Evolutionary conservation across 345 rosid genomes (phyloP).

Genomic region (Camelina neglecta): DNA sequence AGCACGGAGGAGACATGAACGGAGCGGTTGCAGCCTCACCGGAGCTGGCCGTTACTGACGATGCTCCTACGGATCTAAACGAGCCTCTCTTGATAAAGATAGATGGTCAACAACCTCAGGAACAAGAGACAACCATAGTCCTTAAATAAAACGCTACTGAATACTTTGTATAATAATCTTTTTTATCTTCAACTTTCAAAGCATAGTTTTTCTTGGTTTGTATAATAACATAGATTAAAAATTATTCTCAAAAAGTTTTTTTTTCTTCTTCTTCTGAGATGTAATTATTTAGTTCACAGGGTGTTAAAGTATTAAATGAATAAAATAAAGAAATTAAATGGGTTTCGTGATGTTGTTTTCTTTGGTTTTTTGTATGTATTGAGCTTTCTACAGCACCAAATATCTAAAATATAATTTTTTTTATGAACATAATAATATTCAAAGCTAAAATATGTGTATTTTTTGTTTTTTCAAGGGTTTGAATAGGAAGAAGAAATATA

Average conservation of each 20-base stretch:
- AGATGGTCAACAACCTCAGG: constrained; percentile 44
- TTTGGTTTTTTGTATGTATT: too few relatives aligned
- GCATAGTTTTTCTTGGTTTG: constrained; percentile 37
- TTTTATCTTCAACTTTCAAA: constrained; percentile 25
- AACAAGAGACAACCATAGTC: constrained; percentile 40
- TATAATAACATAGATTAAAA: constrained; percentile 31
- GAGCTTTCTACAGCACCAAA: not conserved
- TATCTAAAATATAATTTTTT: not conserved
- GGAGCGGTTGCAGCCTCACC: constrained; percentile 51
- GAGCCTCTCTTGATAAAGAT: constrained; percentile 84
- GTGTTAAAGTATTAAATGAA: not conserved
- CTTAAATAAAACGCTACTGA: not conserved
- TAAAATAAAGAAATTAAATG: not conserved
- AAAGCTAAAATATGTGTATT: not conserved
- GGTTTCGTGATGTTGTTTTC: not conserved
- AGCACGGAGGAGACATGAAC: constrained; percentile 61
- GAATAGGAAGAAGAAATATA: too few relatives aligned
- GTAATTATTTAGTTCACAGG: constrained; percentile 10
- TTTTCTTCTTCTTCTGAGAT: not conserved
- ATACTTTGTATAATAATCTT: constrained; percentile 17
- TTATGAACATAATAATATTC: not conserved
- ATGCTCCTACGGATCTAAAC: constrained; percentile 52
- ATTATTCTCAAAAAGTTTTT: not conserved
- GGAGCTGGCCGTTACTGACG: constrained; percentile 51
- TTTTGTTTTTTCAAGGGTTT: too few relatives aligned